Conservation (phyloP, 2,329 filamentous ascomycete genomes). For the Stemphylium lycopersici region DNA sequence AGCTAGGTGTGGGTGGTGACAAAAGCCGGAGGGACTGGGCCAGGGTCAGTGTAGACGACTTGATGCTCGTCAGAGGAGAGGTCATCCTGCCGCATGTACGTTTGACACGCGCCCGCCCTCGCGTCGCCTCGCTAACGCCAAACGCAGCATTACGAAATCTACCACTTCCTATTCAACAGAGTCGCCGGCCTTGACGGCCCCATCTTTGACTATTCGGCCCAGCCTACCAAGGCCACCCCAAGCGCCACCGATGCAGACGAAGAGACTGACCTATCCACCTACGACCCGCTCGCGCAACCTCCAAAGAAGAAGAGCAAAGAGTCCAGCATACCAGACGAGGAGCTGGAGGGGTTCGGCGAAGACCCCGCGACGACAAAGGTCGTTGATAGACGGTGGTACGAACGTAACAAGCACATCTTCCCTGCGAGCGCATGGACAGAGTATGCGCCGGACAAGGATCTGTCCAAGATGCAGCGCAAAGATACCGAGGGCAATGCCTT, state of each 20-base stretch:
- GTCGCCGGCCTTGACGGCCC: constrained; percentile 73
- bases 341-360: constrained; percentile 74
- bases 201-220: constrained; percentile 77
- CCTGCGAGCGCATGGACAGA: constrained; percentile 95
- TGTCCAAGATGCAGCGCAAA: constrained; percentile 75
- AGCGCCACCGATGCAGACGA: constrained; percentile 19
- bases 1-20: constrained; percentile 72
- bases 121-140: constrained; percentile 15
- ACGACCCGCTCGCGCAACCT: constrained; percentile 52
- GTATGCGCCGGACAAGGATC: constrained; percentile 89
- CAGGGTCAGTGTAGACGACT: constrained; percentile 88
- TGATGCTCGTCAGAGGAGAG: constrained; percentile 89
- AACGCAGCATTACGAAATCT: constrained; percentile 89
- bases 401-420: constrained; percentile 97
- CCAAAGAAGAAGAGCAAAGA: constrained; percentile 43
- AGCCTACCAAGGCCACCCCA: constrained; percentile 53
- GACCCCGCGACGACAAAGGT: constrained; percentile 88
- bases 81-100: constrained; percentile 91
- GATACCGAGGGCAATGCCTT: constrained; percentile 91
- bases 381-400: constrained; percentile 95
- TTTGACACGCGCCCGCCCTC: constrained; percentile 1
- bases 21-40: constrained; percentile 85
- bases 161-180: constrained; percentile 94
- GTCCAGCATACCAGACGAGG: constrained; percentile 53
- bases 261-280: constrained; percentile 32